These are phyloP conservation scores for Crithidia expoeki DNA, from an alignment of 208 protist genomes.

Conservation along the genomic window DNA sequence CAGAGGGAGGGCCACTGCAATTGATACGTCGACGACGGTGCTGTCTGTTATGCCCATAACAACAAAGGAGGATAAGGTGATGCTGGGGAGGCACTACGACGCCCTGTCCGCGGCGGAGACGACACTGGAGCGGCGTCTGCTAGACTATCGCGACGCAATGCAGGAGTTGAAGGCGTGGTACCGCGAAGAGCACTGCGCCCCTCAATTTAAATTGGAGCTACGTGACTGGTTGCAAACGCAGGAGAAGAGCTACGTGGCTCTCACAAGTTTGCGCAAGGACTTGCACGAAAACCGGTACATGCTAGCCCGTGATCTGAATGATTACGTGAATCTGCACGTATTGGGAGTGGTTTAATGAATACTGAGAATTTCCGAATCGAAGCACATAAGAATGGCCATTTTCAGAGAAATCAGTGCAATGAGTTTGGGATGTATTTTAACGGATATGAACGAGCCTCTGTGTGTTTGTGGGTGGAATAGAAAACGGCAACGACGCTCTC, in stretches of 20 bases:
- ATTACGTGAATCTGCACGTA: slow-evolving; percentile 62
- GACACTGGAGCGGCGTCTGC: slow-evolving; percentile 9
- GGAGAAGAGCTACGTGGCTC: slow-evolving; percentile 20
- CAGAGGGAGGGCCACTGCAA: background rate
- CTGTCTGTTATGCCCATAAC: slow-evolving; percentile 15
- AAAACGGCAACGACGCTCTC: too few species aligned
- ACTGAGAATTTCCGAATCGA: background rate
- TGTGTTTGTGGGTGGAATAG: too few species aligned
- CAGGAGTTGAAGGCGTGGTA: slow-evolving; percentile 32
- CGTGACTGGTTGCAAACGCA: slow-evolving; percentile 21
- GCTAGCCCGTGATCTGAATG: slow-evolving; percentile 61
- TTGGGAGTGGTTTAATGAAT: slow-evolving; percentile 42
- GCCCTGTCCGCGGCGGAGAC: slow-evolving; percentile 14
- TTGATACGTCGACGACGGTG: background rate
- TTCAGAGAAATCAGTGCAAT: too few species aligned
- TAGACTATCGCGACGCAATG: slow-evolving; percentile 27
- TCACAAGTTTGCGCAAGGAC: slow-evolving; percentile 23
- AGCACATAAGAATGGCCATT: too few species aligned
- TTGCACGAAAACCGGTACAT: slow-evolving; percentile 42
- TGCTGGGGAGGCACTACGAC: slow-evolving; percentile 30
- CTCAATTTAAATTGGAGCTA: slow-evolving; percentile 22
- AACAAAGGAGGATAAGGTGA: slow-evolving; percentile 17
- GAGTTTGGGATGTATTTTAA: too few species aligned
- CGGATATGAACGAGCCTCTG: too few species aligned
- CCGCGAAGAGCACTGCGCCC: slow-evolving; percentile 23